Evolutionary conservation across 345 rosid species (phyloP).

Genomic region (Gossypium thurberi): DNA sequence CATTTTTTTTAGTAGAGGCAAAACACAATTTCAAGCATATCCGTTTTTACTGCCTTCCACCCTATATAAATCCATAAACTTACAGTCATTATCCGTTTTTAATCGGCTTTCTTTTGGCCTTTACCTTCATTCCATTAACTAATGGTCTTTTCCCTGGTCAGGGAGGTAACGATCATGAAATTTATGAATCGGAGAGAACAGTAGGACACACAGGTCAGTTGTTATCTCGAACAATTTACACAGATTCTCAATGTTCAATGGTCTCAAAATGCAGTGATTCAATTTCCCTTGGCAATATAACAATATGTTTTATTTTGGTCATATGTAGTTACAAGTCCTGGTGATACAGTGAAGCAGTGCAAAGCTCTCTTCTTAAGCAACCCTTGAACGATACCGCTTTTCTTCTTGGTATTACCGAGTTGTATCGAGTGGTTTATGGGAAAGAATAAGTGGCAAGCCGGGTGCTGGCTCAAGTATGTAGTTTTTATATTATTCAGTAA

Average conservation of each 20-base stretch:
- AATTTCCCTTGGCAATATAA: not conserved
- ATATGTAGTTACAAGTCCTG: conserved; percentile 16
- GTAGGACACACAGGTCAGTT: conserved; percentile 81
- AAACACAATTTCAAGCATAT: too few relatives aligned
- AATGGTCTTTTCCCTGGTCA: conserved; percentile 16
- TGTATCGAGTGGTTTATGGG: not conserved
- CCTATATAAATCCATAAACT: not conserved
- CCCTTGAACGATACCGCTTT: not conserved
- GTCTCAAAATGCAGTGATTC: not conserved
- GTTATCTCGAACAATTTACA: not conserved
- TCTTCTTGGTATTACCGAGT: not conserved
- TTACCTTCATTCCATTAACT: not conserved
- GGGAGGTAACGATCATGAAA: conserved; percentile 96
- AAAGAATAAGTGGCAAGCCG: not conserved
- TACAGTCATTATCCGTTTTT: too few relatives aligned
- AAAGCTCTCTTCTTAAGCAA: conserved; percentile 14
- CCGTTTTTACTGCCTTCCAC: not conserved
- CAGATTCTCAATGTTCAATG: not conserved
- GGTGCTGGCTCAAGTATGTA: not conserved
- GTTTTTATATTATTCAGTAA: not conserved
- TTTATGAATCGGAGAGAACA: conserved; percentile 73
- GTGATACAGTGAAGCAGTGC: conserved; percentile 15
- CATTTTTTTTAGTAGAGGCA: too few relatives aligned
- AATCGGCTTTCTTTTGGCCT: not conserved
- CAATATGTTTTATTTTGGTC: not conserved